phyloP scores from a whole-genome alignment of 768 basidiomycete genomes.

The Amanita rimosa region DNA sequence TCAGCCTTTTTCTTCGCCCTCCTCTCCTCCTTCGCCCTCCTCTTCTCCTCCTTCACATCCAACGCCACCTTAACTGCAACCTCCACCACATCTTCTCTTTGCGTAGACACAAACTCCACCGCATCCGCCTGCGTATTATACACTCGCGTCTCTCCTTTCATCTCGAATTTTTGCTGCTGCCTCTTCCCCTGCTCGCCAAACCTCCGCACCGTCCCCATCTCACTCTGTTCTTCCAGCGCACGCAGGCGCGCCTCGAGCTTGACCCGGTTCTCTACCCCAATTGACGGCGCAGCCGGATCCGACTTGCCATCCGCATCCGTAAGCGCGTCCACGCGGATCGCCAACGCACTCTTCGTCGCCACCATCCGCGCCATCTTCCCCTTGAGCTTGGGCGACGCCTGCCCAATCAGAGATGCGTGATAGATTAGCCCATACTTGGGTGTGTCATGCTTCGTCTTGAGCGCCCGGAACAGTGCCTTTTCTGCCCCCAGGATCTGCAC shows the following conservation, averaged over 20 bases:
- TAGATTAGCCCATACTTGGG: constrained; percentile 99
- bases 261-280: constrained; percentile 88
- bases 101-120: constrained; percentile 76
- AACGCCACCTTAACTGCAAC: constrained; percentile 61
- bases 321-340: constrained; percentile 95
- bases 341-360: constrained; percentile 94
- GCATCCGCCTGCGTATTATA: constrained; percentile 86
- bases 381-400: constrained; percentile 96
- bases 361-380: constrained; percentile 99
- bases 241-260: constrained; percentile 94
- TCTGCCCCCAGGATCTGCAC: constrained; percentile 98
- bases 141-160: constrained; percentile 63
- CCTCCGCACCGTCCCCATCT: constrained; percentile 59
- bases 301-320: constrained; percentile 89
- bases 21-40: constrained; percentile 67
- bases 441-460: constrained; percentile 99
- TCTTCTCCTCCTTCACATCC: constrained; percentile 86
- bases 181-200: constrained; percentile 42
- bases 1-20: constrained; percentile 58
- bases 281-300: constrained; percentile 66
- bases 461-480: constrained; percentile 93
- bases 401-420: constrained; percentile 94
- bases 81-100: constrained; percentile 69
- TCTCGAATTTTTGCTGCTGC: constrained; percentile 74
- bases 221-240: constrained; percentile 74